Base-by-base conservation (phyloP, 192 early-diverging fungal species). In the Entophlyctis luteolus region DNA sequence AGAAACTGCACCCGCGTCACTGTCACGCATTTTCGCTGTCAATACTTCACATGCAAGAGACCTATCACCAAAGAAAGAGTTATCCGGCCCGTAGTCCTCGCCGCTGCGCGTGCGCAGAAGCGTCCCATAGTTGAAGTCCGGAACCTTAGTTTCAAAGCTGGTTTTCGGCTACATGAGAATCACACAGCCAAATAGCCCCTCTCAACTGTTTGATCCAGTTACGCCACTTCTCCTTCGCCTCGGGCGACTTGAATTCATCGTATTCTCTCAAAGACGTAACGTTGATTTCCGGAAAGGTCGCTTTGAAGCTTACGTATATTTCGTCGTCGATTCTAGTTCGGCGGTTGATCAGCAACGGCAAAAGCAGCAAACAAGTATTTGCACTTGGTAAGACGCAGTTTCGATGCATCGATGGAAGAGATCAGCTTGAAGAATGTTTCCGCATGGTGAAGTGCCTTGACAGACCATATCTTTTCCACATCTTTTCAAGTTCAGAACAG, bases 121-220 rank as follows among this genome's bases (percentile, higher is more conserved):
- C 20, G 92, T 90, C 5, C 95, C 95, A 86, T 95, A 98, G 78
- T 96, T 98, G 73, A 80, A 95, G 68, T 98, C 95, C 50, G 83
- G 79, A n/a, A 98, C 87, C 36, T 79, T 78, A 27, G 87, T 86
- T 68, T 98, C 91, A 75, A 90, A 96, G 25, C 67, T 75, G 35
- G 3, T 28, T 48, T 20, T 27, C 16, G 23, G 34, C 12, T 54
- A n/a, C 42, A 45, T 45, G 10, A 12, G 12, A 45, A 45, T 10
- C 42, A 0, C 0, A 52, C 22, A 22, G 28, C 22, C 10, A 18
- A n/a, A 22, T 18, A 12, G 58, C 12, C 56, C 0, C 18, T 25
- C 2, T 62, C 47, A 62, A 72, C 77, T 88, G 85, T 77, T 79
- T 90, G 62, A 95, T 89, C 67, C 90, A 96, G 31, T 81, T 70